Conservation (phyloP, 1,139 yeast species). For the Eremothecium gossypii region DNA sequence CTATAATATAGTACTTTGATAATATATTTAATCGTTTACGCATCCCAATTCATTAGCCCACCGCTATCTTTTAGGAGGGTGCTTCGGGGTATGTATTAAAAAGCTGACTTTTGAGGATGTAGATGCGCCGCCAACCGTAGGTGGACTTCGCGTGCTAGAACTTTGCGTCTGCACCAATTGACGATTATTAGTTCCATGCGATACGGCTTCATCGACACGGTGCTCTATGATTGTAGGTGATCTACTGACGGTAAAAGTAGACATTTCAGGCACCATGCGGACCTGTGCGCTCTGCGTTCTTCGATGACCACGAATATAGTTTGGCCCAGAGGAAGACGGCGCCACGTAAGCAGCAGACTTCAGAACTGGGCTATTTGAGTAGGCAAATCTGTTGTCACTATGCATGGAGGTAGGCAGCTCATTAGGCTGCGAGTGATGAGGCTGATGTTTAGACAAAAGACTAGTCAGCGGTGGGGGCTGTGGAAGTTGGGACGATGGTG, state of each 20-base stretch:
- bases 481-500: background rate
- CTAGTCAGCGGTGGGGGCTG: slow-evolving; percentile 1
- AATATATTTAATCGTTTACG: no score
- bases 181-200: background rate
- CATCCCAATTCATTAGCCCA: background rate
- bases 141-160: background rate
- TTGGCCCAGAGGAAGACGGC: slow-evolving; percentile 4
- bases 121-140: slow-evolving; percentile 1
- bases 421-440: background rate
- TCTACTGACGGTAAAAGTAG: slow-evolving; percentile 7
- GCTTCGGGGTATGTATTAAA: slow-evolving; percentile 25
- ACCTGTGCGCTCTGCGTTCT: slow-evolving; percentile 25
- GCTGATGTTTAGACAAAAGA: background rate
- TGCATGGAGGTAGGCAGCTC: background rate
- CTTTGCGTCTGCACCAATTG: background rate
- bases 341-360: background rate
- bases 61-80: slow-evolving; percentile 20
- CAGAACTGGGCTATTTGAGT: background rate
- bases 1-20: no score
- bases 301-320: slow-evolving; percentile 15
- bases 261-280: slow-evolving; percentile 10
- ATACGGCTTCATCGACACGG: background rate
- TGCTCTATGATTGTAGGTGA: slow-evolving; percentile 1
- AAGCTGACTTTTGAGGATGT: slow-evolving; percentile 16
- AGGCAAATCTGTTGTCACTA: background rate